Evolutionary conservation across 2,329 filamentous ascomycete species (phyloP).

Genomic region (Drechslera avenae): DNA sequence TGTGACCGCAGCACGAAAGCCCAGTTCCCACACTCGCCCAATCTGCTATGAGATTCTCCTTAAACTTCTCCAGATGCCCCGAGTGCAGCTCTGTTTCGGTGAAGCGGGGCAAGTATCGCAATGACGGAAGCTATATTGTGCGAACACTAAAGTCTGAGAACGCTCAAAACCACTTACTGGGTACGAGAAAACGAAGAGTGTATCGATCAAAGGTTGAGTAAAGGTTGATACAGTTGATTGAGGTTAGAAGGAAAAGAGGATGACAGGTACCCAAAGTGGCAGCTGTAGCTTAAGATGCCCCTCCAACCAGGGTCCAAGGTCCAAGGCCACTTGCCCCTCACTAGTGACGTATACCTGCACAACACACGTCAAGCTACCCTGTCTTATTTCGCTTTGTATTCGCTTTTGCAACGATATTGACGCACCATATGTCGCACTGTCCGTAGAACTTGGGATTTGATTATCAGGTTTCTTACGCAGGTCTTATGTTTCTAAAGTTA

Average conservation of each 20-base stretch:
- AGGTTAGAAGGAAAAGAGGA: neutral
- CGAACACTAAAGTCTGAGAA: neutral
- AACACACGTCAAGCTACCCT: constrained; percentile 8
- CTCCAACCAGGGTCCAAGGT: constrained; percentile 5
- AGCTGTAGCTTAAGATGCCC: constrained; percentile 13
- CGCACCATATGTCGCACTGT: neutral
- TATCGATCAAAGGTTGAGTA: neutral
- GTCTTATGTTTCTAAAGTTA: too few species aligned
- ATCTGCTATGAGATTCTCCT: neutral
- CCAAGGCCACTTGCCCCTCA: constrained; percentile 17
- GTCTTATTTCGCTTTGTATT: constrained; percentile 5
- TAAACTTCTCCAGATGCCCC: neutral
- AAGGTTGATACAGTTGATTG: neutral
- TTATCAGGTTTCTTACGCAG: too few species aligned
- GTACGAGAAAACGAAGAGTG: neutral
- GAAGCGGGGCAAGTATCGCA: neutral
- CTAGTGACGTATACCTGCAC: constrained; percentile 21
- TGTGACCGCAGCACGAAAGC: neutral
- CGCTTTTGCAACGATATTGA: neutral
- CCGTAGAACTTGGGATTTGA: neutral
- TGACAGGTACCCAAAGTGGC: constrained; percentile 1
- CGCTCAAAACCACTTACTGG: constrained; percentile 1
- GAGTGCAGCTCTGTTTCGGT: neutral
- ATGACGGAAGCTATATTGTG: neutral
- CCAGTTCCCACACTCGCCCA: neutral